Evolutionary conservation across 2,329 filamentous ascomycete genomes (phyloP), one percentile per base, ranked within the genome.

Genomic region (Trichoderma afroharzianum): DNA sequence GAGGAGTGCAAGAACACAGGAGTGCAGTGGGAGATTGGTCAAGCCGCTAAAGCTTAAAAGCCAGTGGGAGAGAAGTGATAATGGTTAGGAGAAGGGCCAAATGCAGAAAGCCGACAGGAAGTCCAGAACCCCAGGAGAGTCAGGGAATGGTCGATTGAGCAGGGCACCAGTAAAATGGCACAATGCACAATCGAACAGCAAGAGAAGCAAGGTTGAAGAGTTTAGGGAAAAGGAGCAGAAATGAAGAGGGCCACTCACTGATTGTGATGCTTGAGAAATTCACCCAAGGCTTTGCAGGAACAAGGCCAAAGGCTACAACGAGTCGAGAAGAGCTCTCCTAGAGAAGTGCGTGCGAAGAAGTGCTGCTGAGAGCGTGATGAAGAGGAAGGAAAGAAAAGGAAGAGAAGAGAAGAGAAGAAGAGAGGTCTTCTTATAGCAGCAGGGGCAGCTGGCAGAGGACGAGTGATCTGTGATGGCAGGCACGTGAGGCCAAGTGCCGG

Each of bases 401-500:
- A 18, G 30, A 68, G 33, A 39, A 68, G 61, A 59, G 55, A 32
- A 68, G 61, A 59, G 57, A 30, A 68, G 39, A 71, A 39, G 50
- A 53, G 18, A 14, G 24, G 57, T 24, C 47, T 58, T 69, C 43
- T 69, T 69, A 72, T 72, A 72, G 55, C 33, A 57, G 64, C 7
- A 50, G 55, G 30, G 15, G 68, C 24, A 63, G 47, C 47, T 36
- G 58, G 47, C 33, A 43, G 63, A 30, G 24, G 32, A 57, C 24
- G 68, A 57, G 36, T 63, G 68, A 70, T 63, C 53, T 26, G 68
- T 63, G 68, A 59, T 36, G 18, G 61, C 18, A 28, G 53, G 26
- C 68, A 71, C 68, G 68, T 71, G 68, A 58, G 61, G 18, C 36
- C 68, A 59, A 33, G 18, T 64, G 68, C 33, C 61, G 36, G n/a